phyloP scores from a whole-genome alignment of 1,284 basidiomycete genomes.

The Rhizopogon parksii region DNA sequence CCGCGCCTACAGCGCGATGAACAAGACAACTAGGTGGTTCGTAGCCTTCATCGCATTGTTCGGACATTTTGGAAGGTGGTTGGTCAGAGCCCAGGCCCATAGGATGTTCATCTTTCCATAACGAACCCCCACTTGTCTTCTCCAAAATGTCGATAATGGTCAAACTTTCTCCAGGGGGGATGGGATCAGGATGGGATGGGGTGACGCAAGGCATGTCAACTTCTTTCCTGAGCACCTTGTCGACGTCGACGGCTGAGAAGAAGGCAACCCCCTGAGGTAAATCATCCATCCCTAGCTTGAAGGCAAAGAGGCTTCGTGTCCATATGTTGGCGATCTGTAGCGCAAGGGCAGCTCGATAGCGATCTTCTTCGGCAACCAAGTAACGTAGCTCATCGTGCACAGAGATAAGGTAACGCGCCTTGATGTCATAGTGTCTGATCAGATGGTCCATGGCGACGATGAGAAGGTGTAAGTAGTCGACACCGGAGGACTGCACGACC shows the following conservation, averaged over 20 bases:
- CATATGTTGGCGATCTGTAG: conserved; percentile 95
- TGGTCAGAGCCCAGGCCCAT: conserved; percentile 36
- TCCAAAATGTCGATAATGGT: conserved; percentile 66
- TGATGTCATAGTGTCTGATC: conserved; percentile 73
- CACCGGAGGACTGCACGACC: conserved; percentile 98
- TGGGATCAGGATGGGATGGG: conserved; percentile 80
- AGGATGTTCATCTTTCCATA: conserved; percentile 48
- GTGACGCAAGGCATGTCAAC: conserved; percentile 95
- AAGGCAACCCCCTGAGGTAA: conserved; percentile 92
- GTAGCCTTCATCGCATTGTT: conserved; percentile 34
- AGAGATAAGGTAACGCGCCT: conserved; percentile 92
- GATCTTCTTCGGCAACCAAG: conserved; percentile 83
- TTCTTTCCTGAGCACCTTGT: conserved; percentile 90
- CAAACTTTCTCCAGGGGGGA: conserved; percentile 81
- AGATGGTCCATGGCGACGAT: conserved; percentile 95
- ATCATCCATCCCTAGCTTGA: conserved; percentile 91
- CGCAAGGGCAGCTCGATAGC: conserved; percentile 85
- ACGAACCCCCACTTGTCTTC: conserved; percentile 60
- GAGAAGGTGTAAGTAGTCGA: conserved; percentile 95
- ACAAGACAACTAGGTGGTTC: conserved; percentile 46
- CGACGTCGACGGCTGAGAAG: conserved; percentile 95
- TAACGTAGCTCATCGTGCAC: conserved; percentile 98
- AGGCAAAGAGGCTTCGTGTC: conserved; percentile 91
- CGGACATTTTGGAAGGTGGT: background rate
- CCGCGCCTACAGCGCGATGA: conserved; percentile 55